These are phyloP conservation scores for Casuarina glauca DNA, from an alignment of 306 rosid species.

Conservation along the genomic window DNA sequence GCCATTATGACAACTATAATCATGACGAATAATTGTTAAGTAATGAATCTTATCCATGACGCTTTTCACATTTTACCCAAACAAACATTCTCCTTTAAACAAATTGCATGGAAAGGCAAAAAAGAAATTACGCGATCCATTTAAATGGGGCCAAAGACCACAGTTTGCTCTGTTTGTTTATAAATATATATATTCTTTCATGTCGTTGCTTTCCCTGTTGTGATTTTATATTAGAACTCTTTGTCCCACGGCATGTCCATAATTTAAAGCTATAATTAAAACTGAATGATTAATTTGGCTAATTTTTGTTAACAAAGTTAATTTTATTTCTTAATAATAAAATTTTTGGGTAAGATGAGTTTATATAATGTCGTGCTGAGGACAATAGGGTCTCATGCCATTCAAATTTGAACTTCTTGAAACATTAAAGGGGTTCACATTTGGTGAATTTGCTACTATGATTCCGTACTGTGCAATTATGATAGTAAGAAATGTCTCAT, in stretches of 20 bases:
- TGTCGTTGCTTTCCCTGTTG: conserved; percentile 2
- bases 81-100: background rate
- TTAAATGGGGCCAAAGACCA: background rate
- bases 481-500: background rate
- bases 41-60: conserved; percentile 3
- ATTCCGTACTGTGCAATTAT: background rate
- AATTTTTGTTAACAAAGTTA: background rate
- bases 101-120: no score
- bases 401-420: background rate
- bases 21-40: conserved; percentile 16
- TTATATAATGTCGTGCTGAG: background rate
- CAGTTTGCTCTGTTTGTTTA: no score
- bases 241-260: background rate
- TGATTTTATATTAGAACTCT: background rate
- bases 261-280: background rate
- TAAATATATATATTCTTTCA: background rate
- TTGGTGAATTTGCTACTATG: background rate
- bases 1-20: conserved; percentile 32
- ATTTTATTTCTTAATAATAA: background rate
- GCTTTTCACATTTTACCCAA: conserved; percentile 13
- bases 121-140: background rate
- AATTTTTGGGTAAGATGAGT: background rate
- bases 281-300: background rate
- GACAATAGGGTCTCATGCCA: background rate
- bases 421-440: background rate